Evolutionary conservation across 805 yeast species (phyloP).

Genomic region (Yarrowia yakushimensis): DNA sequence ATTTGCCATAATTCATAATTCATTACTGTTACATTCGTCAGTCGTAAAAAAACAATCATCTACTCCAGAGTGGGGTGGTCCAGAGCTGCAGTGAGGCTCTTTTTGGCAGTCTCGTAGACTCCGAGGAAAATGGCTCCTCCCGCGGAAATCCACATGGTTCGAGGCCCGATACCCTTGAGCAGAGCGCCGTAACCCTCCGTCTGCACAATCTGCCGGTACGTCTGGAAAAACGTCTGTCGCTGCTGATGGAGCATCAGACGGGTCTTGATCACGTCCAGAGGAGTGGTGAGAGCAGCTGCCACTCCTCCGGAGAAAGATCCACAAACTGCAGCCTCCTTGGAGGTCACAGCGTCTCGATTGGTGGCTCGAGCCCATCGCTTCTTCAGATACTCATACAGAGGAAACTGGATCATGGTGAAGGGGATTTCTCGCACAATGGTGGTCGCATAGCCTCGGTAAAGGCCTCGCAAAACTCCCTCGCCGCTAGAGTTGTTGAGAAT

Average conservation of each 20-base stretch:
- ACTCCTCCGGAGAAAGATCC: conserved; percentile 94
- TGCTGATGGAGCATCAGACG: conserved; percentile 73
- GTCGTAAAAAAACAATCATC: neutral
- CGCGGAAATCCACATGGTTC: conserved; percentile 96
- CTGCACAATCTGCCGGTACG: conserved; percentile 51
- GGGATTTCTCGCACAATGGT: conserved; percentile 96
- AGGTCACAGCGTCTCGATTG: conserved; percentile 46
- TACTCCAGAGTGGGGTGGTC: conserved; percentile 1
- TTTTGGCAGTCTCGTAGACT: conserved; percentile 63
- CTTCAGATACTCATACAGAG: conserved; percentile 83
- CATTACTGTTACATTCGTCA: conserved; percentile 5
- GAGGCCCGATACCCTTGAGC: conserved; percentile 83
- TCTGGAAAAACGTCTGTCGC: conserved; percentile 44
- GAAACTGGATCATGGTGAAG: conserved; percentile 93
- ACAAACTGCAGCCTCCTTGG: conserved; percentile 76
- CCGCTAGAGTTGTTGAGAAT: conserved; percentile 64
- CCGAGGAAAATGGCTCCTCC: conserved; percentile 98
- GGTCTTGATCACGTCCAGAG: conserved; percentile 90
- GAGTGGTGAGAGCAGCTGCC: conserved; percentile 93
- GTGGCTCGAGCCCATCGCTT: conserved; percentile 50
- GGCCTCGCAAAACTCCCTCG: conserved; percentile 72
- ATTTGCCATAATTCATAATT: neutral
- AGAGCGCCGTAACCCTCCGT: conserved; percentile 78
- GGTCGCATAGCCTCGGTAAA: conserved; percentile 90
- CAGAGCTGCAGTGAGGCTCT: neutral